Evolutionary conservation across 805 yeast genomes (phyloP).

Genomic region (Kockiozyma suomiensis): DNA sequence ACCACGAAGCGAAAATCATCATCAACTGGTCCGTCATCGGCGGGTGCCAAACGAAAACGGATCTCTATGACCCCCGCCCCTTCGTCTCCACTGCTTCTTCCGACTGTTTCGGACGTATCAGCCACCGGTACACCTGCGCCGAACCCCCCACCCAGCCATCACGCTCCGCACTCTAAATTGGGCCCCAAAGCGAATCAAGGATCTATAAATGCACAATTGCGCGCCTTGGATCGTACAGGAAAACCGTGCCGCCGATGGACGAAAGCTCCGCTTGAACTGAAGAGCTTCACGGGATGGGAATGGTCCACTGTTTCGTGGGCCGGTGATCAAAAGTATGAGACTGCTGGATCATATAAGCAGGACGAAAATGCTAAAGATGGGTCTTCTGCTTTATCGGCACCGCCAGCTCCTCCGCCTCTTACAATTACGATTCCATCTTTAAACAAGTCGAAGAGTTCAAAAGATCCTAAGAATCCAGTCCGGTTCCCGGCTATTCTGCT

Average conservation of each 20-base stretch:
- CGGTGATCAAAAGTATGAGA: constrained; percentile 38
- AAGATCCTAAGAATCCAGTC: constrained; percentile 1
- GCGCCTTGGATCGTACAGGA: constrained; percentile 50
- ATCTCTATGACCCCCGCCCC: constrained; percentile 9
- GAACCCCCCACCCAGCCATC: constrained; percentile 13
- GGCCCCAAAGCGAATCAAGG: constrained; percentile 39
- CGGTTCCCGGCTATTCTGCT: constrained; percentile 26
- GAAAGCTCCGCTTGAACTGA: constrained; percentile 46
- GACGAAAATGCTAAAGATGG: constrained; percentile 3
- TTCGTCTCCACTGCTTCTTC: constrained; percentile 14
- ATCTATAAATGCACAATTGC: constrained; percentile 42
- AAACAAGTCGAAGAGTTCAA: constrained; percentile 2
- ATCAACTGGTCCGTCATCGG: not conserved
- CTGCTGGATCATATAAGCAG: not conserved
- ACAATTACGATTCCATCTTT: constrained; percentile 32
- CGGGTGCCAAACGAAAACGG: constrained; percentile 18
- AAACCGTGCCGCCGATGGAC: constrained; percentile 51
- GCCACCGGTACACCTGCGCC: constrained; percentile 9
- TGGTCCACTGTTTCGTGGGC: constrained; percentile 47
- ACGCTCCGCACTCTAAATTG: constrained; percentile 30
- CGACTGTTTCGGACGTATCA: constrained; percentile 15
- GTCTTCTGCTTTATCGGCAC: constrained; percentile 5
- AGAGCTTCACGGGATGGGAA: constrained; percentile 51
- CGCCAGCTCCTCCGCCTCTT: constrained; percentile 31
- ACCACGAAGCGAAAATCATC: constrained; percentile 11